Evolutionary conservation across 768 basidiomycete genomes (phyloP).

Genomic region (Boletus insuetus): DNA sequence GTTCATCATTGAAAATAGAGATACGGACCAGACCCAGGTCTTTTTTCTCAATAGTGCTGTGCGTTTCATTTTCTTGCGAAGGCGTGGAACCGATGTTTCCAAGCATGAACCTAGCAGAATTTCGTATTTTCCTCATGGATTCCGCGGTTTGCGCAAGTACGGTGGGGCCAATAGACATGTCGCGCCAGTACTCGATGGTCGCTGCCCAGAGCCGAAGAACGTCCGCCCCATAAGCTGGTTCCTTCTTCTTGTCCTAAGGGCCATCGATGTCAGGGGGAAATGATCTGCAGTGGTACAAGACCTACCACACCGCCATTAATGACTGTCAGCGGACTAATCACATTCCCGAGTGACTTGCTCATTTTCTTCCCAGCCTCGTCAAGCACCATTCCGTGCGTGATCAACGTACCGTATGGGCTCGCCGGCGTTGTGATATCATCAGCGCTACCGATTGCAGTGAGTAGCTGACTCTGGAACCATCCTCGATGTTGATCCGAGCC

Average conservation of each 20-base stretch:
- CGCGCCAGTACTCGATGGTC: constrained; percentile 84
- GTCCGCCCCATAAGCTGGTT: constrained; percentile 84
- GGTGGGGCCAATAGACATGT: constrained; percentile 81
- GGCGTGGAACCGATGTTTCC: constrained; percentile 59
- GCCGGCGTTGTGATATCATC: constrained; percentile 14
- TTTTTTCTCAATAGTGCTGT: constrained; percentile 22
- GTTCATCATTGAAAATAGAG: neutral
- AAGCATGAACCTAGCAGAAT: constrained; percentile 81
- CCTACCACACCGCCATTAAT: constrained; percentile 74
- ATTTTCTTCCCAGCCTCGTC: constrained; percentile 89
- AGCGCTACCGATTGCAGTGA: constrained; percentile 65
- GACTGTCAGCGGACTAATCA: constrained; percentile 79
- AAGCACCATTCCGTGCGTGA: constrained; percentile 97
- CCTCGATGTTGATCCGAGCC: constrained; percentile 98
- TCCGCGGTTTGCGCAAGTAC: constrained; percentile 75
- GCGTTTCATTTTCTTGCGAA: neutral
- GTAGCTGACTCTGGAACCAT: constrained; percentile 95
- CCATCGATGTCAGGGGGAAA: neutral
- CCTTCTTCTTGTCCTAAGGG: constrained; percentile 58
- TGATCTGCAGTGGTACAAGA: constrained; percentile 1
- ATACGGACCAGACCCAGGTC: constrained; percentile 64
- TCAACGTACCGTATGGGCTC: constrained; percentile 71
- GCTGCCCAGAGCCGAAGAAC: constrained; percentile 89
- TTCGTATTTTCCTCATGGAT: constrained; percentile 78
- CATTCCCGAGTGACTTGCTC: constrained; percentile 96